These are phyloP conservation scores for Chlamydomonas schloesseri DNA, from an alignment of 139 green algal species.

Conservation along the genomic window DNA sequence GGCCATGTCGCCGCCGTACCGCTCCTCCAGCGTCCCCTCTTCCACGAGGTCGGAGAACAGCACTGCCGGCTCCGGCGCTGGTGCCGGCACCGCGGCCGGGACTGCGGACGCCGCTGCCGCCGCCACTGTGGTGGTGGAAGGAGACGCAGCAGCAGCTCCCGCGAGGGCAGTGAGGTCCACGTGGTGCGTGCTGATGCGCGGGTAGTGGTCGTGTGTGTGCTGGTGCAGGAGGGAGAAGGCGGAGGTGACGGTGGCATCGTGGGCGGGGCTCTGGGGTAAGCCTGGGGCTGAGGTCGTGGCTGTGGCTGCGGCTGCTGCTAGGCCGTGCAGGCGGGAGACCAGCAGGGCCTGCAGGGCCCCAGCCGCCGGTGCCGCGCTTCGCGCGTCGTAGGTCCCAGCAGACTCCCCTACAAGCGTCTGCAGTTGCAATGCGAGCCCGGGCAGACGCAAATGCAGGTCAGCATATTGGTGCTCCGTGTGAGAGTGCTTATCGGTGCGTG, in stretches of 20 bases:
- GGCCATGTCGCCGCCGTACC: not conserved
- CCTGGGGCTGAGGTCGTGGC: not conserved
- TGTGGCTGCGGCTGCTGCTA: not conserved
- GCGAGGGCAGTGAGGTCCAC: not conserved
- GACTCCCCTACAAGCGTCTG: not conserved
- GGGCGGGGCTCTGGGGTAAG: not conserved
- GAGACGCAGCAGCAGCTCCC: not conserved
- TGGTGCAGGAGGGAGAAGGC: not conserved
- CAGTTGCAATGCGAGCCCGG: too few species aligned
- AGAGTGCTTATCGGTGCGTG: too few species aligned
- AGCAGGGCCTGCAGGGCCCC: conserved; percentile 1
- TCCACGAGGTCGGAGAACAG: conserved; percentile 10
- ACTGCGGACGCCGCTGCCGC: not conserved
- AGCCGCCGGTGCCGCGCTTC: not conserved
- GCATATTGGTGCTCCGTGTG: too few species aligned
- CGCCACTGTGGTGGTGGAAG: too few species aligned
- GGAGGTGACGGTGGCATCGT: not conserved
- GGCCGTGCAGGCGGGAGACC: not conserved
- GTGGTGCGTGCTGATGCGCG: conserved; percentile 27
- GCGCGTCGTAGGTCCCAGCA: not conserved
- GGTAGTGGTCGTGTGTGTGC: too few species aligned
- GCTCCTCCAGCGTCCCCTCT: not conserved
- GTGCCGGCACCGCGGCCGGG: not conserved
- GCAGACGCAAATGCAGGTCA: too few species aligned
- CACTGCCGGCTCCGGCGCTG: not conserved